Evolutionary conservation across 2,329 filamentous ascomycete species (phyloP), one percentile per base, ranked within the genome.

Genomic region (Beauveria brongniartii): DNA sequence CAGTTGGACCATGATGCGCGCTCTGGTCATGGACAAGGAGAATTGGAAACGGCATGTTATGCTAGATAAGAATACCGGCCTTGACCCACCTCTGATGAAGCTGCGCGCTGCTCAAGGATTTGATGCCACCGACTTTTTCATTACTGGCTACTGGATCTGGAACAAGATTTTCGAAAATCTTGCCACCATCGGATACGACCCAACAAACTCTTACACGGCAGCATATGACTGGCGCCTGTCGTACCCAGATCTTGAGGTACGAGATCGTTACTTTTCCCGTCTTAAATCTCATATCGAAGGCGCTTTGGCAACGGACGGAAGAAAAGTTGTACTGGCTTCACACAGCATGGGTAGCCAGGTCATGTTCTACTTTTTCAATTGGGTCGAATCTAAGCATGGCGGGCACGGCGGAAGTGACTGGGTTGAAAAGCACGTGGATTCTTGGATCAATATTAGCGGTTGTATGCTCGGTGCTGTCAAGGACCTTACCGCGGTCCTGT

Each of bases 291-390:
- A 97, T 70, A 93, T 99, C 67, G 94, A 99, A 75, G 84, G 90
- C 30, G 91, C 90, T 0, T 82, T 90, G 44, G 75, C 81, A n/a
- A 83, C 91, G 2, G 84, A 86, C 5, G 84, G 85, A 37, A 85
- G 88, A 68, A 99, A 99, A 69, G 87, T 89, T 10, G 90, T 92
- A 0, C 77, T 99, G 16, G 84, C 93, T 8, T 96, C 92, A 1
- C 94, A 99, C 79, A 96, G 91, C 70, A 99, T 99, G 94, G 94
- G 94, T 51, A 94, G 91, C 51, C 94, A 97, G 71, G 93, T 99
- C 0, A 78, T 95, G 5, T 93, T 95, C 73, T 95, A 89, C 72
- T 89, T 87, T 67, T 83, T 92, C 63, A 85, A 87, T 65, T 89
- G 86, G 86, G 94, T 96, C 1, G 90, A 96, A 18, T 84, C 84